Conservation (phyloP, 805 yeast genomes). For the Scheffersomyces coipomensis region DNA sequence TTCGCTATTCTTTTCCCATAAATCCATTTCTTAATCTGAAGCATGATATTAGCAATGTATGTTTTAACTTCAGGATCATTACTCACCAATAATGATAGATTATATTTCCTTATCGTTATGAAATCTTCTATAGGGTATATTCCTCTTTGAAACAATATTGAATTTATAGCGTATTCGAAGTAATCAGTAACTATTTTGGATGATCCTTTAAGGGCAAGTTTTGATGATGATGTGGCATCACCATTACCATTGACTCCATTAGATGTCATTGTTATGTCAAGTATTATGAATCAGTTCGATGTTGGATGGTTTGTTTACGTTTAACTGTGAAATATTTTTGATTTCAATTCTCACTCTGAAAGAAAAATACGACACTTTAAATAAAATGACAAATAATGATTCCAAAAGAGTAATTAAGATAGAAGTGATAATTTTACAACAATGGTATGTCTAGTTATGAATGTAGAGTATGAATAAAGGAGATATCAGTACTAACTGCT, state of each 20-base stretch:
- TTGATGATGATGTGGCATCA: slow-evolving; percentile 16
- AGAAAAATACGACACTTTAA: too few species aligned
- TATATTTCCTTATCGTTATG: slow-evolving; percentile 73
- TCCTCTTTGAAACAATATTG: slow-evolving; percentile 84
- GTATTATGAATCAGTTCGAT: too few species aligned
- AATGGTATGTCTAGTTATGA: too few species aligned
- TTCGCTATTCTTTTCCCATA: slow-evolving; percentile 64
- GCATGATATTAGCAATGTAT: slow-evolving; percentile 66
- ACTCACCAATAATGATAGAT: slow-evolving; percentile 67
- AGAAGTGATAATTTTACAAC: too few species aligned
- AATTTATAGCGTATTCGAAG: slow-evolving; percentile 77
- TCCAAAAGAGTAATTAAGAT: too few species aligned
- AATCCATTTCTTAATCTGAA: slow-evolving; percentile 72
- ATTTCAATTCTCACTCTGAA: too few species aligned
- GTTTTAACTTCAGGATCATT: slow-evolving; percentile 72
- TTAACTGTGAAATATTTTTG: too few species aligned
- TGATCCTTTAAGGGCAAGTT: slow-evolving; percentile 71
- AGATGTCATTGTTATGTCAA: not conserved
- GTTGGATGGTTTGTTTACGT: too few species aligned
- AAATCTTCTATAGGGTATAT: slow-evolving; percentile 89
- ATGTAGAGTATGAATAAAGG: too few species aligned
- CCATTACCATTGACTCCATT: not conserved
- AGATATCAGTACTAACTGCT: not conserved
- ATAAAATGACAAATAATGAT: too few species aligned
- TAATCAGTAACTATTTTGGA: slow-evolving; percentile 79